phyloP scores from a whole-genome alignment of 2,329 filamentous ascomycete genomes.

The Aspergillus felis region DNA sequence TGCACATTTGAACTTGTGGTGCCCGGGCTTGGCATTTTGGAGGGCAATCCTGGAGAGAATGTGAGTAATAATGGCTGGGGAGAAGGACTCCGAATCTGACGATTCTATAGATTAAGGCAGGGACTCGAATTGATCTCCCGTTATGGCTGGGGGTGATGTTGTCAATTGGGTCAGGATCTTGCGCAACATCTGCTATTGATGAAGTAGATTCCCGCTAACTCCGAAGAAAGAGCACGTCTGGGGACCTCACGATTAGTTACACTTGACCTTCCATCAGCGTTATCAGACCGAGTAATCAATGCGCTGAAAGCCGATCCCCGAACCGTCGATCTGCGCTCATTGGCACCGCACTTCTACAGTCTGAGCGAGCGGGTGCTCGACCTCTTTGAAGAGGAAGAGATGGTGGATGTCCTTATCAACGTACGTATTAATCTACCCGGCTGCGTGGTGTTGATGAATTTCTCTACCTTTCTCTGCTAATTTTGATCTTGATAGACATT shows the following conservation, averaged over 20 bases:
- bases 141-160: constrained; percentile 96
- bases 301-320: constrained; percentile 87
- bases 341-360: constrained; percentile 83
- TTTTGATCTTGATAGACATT: constrained; percentile 57
- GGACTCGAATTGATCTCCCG: constrained; percentile 76
- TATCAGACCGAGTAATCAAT: constrained; percentile 76
- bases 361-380: constrained; percentile 83
- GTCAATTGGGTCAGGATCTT: constrained; percentile 41
- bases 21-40: constrained; percentile 80
- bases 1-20: constrained; percentile 92
- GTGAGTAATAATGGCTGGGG: constrained; percentile 29
- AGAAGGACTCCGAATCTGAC: not conserved
- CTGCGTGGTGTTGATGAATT: not conserved
- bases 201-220: not conserved
- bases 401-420: constrained; percentile 64
- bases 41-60: constrained; percentile 69
- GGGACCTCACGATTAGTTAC: constrained; percentile 62
- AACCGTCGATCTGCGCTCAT: constrained; percentile 75
- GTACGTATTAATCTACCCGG: constrained; percentile 22
- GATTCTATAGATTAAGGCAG: constrained; percentile 63
- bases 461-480: not conserved
- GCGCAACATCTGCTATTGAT: not conserved
- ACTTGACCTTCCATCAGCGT: constrained; percentile 73
- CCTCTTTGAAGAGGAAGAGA: constrained; percentile 83
- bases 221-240: constrained; percentile 35